Percentiles rank a stretch among this genome's conserved stretches.
Evolutionary conservation across 495 filamentous ascomycete species (phyloP).

Genomic region (Parathielavia appendiculata): DNA sequence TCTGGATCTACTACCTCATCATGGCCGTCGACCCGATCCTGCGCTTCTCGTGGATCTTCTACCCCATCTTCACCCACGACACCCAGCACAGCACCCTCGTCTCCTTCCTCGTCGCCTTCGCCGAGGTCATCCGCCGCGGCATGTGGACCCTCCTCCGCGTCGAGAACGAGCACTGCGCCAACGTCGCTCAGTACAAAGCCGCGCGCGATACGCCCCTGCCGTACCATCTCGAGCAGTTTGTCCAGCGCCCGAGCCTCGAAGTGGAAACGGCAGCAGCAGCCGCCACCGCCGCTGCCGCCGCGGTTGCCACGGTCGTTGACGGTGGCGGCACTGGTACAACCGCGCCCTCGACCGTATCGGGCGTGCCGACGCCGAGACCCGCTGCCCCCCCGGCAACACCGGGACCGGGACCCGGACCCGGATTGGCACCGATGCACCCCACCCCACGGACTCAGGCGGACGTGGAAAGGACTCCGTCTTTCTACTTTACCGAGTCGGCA

Average conservation of each 20-base stretch:
- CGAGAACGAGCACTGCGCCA: constrained; percentile 92
- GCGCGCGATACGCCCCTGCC: constrained; percentile 75
- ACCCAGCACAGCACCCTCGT: constrained; percentile 74
- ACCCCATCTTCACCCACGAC: constrained; percentile 72
- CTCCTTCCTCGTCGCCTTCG: constrained; percentile 67
- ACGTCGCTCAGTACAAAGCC: constrained; percentile 79
- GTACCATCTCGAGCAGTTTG: constrained; percentile 53
- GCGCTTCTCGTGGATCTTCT: constrained; percentile 93
- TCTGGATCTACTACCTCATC: constrained; percentile 77
- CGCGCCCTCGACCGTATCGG: not conserved
- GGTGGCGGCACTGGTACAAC: not conserved
- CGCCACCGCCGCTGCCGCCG: not conserved
- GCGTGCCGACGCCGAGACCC: not conserved
- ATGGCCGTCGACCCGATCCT: constrained; percentile 84
- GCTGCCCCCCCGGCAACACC: not conserved
- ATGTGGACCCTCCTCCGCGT: constrained; percentile 91
- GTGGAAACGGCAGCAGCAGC: not conserved
- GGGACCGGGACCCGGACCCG: too few relatives aligned
- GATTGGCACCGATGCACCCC: too few relatives aligned
- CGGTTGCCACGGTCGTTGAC: not conserved
- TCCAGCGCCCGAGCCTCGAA: constrained; percentile 26
- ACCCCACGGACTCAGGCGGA: too few relatives aligned
- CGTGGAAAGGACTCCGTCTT: too few relatives aligned
- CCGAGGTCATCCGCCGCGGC: constrained; percentile 75
- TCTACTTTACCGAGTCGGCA: not conserved